Conservation (phyloP, 2,329 filamentous ascomycete species). For the Phialemoniopsis sp. region DNA sequence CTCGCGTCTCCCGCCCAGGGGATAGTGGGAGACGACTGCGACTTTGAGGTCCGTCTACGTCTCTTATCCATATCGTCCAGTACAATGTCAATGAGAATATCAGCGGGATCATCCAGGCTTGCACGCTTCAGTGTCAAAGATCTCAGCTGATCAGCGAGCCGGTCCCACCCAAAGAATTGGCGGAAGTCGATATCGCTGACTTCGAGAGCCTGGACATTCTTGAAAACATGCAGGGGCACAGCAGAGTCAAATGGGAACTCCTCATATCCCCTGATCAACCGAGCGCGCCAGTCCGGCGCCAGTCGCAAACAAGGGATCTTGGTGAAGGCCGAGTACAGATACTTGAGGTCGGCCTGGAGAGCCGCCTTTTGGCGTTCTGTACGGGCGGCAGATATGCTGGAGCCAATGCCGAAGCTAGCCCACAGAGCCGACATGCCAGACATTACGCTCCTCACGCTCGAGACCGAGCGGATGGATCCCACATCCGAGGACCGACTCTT, state of each 20-base stretch:
- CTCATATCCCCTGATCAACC: conserved; percentile 87
- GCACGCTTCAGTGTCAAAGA: conserved; percentile 86
- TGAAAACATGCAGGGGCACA: conserved; percentile 94
- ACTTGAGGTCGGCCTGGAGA: conserved; percentile 83
- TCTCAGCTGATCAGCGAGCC: conserved; percentile 83
- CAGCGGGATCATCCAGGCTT: conserved; percentile 82
- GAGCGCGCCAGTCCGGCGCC: conserved; percentile 88
- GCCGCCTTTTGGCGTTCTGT: conserved; percentile 87
- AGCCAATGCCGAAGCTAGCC: conserved; percentile 80
- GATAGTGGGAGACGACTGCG: conserved; percentile 73
- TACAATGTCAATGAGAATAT: conserved; percentile 88
- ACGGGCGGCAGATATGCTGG: conserved; percentile 74
- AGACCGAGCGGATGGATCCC: conserved; percentile 91
- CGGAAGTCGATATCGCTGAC: conserved; percentile 94
- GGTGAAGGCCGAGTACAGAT: conserved; percentile 96
- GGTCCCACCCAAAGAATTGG: conserved; percentile 97
- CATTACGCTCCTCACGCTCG: conserved; percentile 95
- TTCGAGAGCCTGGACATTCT: conserved; percentile 91
- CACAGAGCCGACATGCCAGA: conserved; percentile 92
- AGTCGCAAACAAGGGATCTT: conserved; percentile 92
- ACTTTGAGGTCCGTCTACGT: conserved; percentile 81
- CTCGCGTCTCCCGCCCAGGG: conserved; percentile 58
- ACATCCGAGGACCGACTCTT: conserved; percentile 77
- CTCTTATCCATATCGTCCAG: conserved; percentile 95
- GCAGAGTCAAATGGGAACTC: conserved; percentile 98